Conservation (phyloP, 495 filamentous ascomycete genomes). For the Annulohypoxylon bovei region DNA sequence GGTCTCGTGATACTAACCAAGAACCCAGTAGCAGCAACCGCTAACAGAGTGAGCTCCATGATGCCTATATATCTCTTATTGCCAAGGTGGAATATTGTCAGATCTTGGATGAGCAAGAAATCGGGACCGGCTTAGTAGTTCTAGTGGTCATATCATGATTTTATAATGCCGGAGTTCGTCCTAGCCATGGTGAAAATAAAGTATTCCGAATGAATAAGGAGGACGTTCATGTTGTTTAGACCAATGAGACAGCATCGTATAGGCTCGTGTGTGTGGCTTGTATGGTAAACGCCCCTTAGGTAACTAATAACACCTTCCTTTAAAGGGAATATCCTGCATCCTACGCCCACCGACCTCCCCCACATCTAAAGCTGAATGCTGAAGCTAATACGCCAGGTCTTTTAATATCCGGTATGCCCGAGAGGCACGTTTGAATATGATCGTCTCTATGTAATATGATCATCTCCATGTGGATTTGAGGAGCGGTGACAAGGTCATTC, state of each 20-base stretch:
- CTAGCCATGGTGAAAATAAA: background rate
- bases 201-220: background rate
- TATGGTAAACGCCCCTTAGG: background rate
- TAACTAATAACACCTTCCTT: background rate
- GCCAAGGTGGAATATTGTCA: background rate
- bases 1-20: background rate
- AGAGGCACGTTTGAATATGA: background rate
- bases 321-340: background rate
- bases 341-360: background rate
- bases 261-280: background rate
- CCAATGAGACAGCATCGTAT: conserved; percentile 1
- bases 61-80: background rate
- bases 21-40: conserved; percentile 14
- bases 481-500: background rate
- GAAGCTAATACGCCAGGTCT: background rate
- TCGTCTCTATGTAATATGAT: background rate
- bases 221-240: background rate
- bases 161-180: background rate
- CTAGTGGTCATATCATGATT: background rate
- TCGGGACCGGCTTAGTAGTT: background rate
- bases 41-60: conserved; percentile 23
- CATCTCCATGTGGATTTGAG: background rate
- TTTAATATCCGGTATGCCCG: background rate
- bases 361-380: background rate
- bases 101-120: background rate